Conservation (phyloP, 2,329 filamentous ascomycete genomes). For the Fusarium sp. region DNA sequence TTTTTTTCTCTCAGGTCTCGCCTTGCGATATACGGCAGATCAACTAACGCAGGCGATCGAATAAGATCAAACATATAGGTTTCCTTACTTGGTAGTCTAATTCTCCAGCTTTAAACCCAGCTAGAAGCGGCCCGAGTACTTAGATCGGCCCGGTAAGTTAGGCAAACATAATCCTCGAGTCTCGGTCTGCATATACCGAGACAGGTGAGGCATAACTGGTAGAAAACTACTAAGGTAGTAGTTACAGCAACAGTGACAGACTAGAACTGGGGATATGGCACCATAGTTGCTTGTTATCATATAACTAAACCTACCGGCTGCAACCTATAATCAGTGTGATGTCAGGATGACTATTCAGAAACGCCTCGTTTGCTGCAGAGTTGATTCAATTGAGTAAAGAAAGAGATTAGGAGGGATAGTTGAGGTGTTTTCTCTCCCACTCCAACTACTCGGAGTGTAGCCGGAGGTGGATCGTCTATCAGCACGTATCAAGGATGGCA, state of each 20-base stretch:
- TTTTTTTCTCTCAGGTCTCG: conserved; percentile 10
- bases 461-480: conserved; percentile 19
- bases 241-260: neutral
- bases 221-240: neutral
- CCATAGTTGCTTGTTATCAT: neutral
- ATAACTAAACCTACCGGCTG: neutral
- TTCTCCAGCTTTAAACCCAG: neutral
- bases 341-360: conserved; percentile 27
- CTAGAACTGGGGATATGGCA: conserved; percentile 1
- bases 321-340: conserved; percentile 11
- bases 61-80: conserved; percentile 2
- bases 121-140: conserved; percentile 37
- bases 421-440: conserved; percentile 30
- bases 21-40: conserved; percentile 1
- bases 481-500: neutral
- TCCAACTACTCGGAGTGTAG: conserved; percentile 12
- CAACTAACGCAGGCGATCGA: conserved; percentile 3
- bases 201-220: conserved; percentile 6
- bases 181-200: conserved; percentile 21
- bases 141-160: conserved; percentile 32
- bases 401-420: neutral
- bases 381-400: conserved; percentile 13
- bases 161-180: conserved; percentile 7
- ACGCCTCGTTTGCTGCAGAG: conserved; percentile 30
- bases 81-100: neutral